These are phyloP conservation scores for Solanum chacoense DNA, from an alignment of 305 asterid genomes.

Conservation along the genomic window DNA sequence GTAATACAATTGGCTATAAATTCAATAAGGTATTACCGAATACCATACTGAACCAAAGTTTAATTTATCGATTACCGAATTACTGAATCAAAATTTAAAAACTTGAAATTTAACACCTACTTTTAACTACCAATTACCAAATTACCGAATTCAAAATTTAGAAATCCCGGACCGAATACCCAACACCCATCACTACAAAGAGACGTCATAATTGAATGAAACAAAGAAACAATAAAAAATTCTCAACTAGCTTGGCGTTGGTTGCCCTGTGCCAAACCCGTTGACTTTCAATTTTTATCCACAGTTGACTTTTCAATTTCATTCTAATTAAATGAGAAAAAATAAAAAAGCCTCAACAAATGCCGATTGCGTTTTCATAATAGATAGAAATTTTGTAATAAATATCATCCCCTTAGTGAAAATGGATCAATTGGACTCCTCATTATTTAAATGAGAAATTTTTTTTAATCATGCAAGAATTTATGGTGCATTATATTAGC, in stretches of 20 bases:
- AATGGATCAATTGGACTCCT: too few relatives aligned
- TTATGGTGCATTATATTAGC: neutral
- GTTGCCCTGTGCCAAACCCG: neutral
- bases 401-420: neutral
- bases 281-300: neutral
- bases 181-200: neutral
- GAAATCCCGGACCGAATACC: fast-evolving
- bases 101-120: too few relatives aligned
- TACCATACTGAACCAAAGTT: too few relatives aligned
- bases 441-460: neutral
- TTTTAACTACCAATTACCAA: neutral
- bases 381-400: neutral
- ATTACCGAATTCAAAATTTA: too few relatives aligned
- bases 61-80: neutral
- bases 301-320: neutral
- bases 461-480: neutral
- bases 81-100: too few relatives aligned
- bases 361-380: neutral
- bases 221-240: too few relatives aligned
- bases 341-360: neutral
- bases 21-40: too few relatives aligned
- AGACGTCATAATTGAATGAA: neutral
- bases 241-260: neutral
- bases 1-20: too few relatives aligned
- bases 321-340: too few relatives aligned